Conservation (phyloP, 805 yeast genomes). For the Candida tammaniensis region DNA sequence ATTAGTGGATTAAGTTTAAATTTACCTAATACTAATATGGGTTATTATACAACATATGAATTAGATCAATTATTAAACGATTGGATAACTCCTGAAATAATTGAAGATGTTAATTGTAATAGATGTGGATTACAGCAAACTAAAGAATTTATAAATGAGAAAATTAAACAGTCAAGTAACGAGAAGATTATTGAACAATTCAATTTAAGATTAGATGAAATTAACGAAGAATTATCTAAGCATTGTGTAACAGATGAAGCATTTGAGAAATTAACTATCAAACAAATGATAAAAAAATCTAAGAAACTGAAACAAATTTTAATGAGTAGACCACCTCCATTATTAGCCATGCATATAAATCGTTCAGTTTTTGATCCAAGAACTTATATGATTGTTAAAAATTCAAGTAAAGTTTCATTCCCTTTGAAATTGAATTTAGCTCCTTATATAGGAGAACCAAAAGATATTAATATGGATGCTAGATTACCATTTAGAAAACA, state of each 20-base stretch:
- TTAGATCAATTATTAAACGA: constrained; percentile 56
- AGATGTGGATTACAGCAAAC: constrained; percentile 79
- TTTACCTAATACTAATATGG: constrained; percentile 45
- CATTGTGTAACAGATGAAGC: constrained; percentile 78
- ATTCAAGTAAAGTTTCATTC: constrained; percentile 77
- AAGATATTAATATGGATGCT: constrained; percentile 77
- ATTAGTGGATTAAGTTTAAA: constrained; percentile 72
- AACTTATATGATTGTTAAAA: constrained; percentile 80
- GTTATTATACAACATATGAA: constrained; percentile 29
- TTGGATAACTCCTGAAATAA: constrained; percentile 78
- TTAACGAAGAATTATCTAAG: constrained; percentile 50
- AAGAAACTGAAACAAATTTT: constrained; percentile 81
- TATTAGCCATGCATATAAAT: constrained; percentile 82
- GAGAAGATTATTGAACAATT: constrained; percentile 30
- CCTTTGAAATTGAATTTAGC: constrained; percentile 66
- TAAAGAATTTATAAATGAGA: constrained; percentile 42
- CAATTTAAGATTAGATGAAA: constrained; percentile 25
- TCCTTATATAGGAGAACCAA: constrained; percentile 65
- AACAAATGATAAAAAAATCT: constrained; percentile 69
- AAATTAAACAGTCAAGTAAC: constrained; percentile 47
- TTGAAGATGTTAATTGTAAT: constrained; percentile 92
- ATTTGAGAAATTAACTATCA: constrained; percentile 69
- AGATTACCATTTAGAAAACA: constrained; percentile 68
- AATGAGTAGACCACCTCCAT: constrained; percentile 78
- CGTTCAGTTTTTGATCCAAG: constrained; percentile 89